Evolutionary conservation across 495 filamentous ascomycete species (phyloP), one percentile per base, ranked within the genome.

Genomic region (Penicillium arizonense): DNA sequence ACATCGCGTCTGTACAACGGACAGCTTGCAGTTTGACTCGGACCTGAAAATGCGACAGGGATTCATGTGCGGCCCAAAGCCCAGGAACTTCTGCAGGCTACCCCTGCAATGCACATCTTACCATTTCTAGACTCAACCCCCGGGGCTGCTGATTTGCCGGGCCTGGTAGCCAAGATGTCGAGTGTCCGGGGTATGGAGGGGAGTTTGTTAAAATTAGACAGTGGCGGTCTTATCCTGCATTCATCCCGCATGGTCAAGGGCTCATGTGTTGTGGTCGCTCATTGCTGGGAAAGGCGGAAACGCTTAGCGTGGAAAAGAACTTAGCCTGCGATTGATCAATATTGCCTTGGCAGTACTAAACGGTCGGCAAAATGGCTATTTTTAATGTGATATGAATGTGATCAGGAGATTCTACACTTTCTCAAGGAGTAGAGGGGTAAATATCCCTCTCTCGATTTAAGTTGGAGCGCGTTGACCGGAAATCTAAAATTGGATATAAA

Each of bases 221-320:
- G 5, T n/a, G 9, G 34, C 8, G 8, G 23, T 49, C 50, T 49
- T 48, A 21, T 48, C 7, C 24, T 43, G 43, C 30, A 45, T 36
- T 35, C 5, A 13, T 30, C 28, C 28, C 28, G 28, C 37, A 34
- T 4, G 12, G 18, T 16, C n/a, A 4, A 20, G 2, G 14, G 47
- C 14, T 14, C 26, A 33, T 40, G 37, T 49, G 34, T 20, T 30
- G 0, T 7, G 11, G 26, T 14, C 21, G 20, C 5, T 23, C 5
- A 28, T 44, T 32, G 46, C 6, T n/a, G 30, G 40, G 21, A 18
- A 20, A 24, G n/a, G 33, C 21, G 35, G 50, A 53, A 40, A 35
- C 39, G 33, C 55, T 54, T 54, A 50, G 55, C 55, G 8, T 24
- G 44, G 35, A 42, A 48, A 47, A 30, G 18, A 24, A 44, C 13